phyloP scores from a whole-genome alignment of 805 yeast species.

The Metschnikowia peoriensis region DNA sequence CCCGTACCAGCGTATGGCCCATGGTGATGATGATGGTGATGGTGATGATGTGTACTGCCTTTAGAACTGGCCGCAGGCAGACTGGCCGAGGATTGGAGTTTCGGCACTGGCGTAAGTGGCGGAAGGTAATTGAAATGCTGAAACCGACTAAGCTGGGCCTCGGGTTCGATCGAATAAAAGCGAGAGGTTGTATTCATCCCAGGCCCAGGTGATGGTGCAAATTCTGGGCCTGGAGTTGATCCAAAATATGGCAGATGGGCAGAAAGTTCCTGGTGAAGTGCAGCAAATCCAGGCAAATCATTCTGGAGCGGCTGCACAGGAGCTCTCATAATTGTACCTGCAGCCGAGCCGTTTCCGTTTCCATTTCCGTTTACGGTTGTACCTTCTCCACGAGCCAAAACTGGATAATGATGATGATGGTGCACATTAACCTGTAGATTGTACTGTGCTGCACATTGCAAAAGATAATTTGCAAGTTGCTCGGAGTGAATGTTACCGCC shows the following conservation, averaged over 20 bases:
- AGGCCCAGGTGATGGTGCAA: neutral
- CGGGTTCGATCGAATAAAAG: constrained; percentile 14
- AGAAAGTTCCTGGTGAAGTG: constrained; percentile 4
- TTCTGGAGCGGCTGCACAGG: neutral
- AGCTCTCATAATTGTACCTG: neutral
- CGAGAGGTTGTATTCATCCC: neutral
- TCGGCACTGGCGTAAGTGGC: constrained; percentile 68
- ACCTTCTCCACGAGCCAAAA: neutral
- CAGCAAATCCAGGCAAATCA: constrained; percentile 7
- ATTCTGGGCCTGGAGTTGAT: neutral
- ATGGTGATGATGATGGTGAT: constrained; percentile 27
- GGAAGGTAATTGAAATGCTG: constrained; percentile 77
- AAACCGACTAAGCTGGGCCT: constrained; percentile 16
- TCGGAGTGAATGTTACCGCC: constrained; percentile 53
- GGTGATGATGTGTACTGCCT: constrained; percentile 11
- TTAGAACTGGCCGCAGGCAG: constrained; percentile 30
- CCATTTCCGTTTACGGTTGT: neutral
- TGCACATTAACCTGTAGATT: constrained; percentile 67
- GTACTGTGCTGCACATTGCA: constrained; percentile 58
- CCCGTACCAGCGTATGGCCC: constrained; percentile 19
- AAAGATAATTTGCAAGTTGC: constrained; percentile 53
- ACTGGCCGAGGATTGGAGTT: constrained; percentile 57
- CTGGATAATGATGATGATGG: constrained; percentile 73
- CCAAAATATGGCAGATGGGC: constrained; percentile 5
- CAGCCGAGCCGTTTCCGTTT: neutral